phyloP scores from a whole-genome alignment of 495 filamentous ascomycete genomes.

The Aspergillus olivimuriae region DNA sequence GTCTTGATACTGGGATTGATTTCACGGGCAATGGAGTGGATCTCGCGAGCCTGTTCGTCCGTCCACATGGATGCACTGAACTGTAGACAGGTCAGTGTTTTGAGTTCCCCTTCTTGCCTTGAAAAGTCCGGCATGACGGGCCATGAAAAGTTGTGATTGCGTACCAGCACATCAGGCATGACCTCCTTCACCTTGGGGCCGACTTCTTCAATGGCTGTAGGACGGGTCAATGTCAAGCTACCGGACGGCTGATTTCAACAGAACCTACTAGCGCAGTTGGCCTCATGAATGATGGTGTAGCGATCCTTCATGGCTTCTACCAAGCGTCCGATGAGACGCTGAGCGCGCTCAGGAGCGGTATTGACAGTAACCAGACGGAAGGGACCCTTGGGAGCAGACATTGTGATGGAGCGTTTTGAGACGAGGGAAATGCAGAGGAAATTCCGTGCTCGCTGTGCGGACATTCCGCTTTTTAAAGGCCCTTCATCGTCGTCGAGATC shows the following conservation, averaged over 20 bases:
- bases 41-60: conserved; percentile 47
- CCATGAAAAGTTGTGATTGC: no score
- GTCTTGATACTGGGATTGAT: conserved; percentile 48
- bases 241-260: neutral
- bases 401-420: conserved; percentile 13
- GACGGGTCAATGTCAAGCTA: conserved; percentile 4
- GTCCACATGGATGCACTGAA: conserved; percentile 69
- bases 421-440: neutral
- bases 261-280: conserved; percentile 49
- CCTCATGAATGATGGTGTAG: conserved; percentile 54
- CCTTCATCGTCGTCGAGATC: neutral
- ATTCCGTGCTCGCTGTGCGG: neutral
- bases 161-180: conserved; percentile 48
- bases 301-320: conserved; percentile 51
- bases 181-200: conserved; percentile 40
- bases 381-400: conserved; percentile 48
- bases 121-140: no score
- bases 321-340: conserved; percentile 52
- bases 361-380: conserved; percentile 63
- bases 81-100: no score
- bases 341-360: conserved; percentile 60
- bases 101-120: no score
- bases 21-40: conserved; percentile 47
- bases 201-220: conserved; percentile 45
- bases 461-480: neutral